Evolutionary conservation across 805 yeast genomes (phyloP), one percentile per base, ranked within the genome.

Genomic region (Maudiozyma pseudohumilis): DNA sequence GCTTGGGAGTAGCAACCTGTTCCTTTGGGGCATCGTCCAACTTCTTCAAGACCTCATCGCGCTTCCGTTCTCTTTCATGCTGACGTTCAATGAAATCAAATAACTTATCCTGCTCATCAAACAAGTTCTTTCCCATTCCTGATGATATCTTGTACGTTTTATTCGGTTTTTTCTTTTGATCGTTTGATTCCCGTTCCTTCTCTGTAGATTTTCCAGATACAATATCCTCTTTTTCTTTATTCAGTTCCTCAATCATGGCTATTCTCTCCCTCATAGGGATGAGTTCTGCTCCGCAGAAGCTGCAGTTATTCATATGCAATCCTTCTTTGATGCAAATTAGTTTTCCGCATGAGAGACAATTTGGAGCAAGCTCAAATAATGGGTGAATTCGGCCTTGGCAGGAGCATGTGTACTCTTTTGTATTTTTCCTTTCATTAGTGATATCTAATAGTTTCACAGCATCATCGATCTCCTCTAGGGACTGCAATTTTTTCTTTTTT

Each of bases 341-440:
- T 57, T 87, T 84, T 9, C 99, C 99, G 57, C 99, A 92, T 42
- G 81, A 77, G 29, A 92, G 61, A 51, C 99, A 92, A 55, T 92
- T 92, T 1, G 98, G 97, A 2, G 94, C 92, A 45, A 81, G 71
- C 40, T 84, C 94, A 44, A 86, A 81, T 22, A 92, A 61, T 3
- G 96, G 95, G 53, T 92, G 98, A 42, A 82, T 66, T 0, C 81
- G 73, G 1, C 89, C 96, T 76, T 80, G 83, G 53, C 97, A 88
- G 44, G 80, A 74, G 55, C 97, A 88, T 4, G 49, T 53, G 15
- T 65, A 54, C 10, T 51, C 49, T 17, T 42, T 42, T 13, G 48
- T 42, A 40, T 46, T 43, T 3, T 39, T 39, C 7, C 46, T 47
- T n/a, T 39, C 40, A 18, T 48, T 43, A 6, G 55, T 52, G 4